Conservation (phyloP, 495 filamentous ascomycete species). For the Neurospora terricola region DNA sequence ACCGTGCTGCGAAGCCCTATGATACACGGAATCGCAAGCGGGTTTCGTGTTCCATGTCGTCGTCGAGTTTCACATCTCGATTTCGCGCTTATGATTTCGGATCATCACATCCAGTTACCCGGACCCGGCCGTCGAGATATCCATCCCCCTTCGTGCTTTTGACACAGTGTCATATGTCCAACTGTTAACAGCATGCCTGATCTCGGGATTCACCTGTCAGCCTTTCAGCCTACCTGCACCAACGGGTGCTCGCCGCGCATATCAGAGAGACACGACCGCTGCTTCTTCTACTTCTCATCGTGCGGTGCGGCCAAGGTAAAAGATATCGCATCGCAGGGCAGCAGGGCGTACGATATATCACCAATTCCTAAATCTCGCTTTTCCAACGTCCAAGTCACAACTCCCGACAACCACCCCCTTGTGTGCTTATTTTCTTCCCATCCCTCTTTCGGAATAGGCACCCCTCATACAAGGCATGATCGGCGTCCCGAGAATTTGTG, state of each 20-base stretch:
- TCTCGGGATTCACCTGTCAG: background rate
- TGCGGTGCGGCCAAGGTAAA: background rate
- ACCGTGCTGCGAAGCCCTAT: background rate
- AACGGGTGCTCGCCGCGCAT: background rate
- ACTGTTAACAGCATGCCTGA: background rate
- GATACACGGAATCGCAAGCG: background rate
- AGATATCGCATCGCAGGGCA: background rate
- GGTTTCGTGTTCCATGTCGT: background rate
- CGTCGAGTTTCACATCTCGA: background rate
- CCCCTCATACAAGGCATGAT: background rate
- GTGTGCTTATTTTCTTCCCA: background rate
- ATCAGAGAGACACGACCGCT: background rate
- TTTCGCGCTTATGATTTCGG: background rate
- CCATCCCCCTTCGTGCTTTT: background rate
- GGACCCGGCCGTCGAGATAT: background rate
- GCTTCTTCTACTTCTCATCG: background rate
- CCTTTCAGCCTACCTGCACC: background rate
- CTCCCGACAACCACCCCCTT: background rate
- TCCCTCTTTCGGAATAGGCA: background rate
- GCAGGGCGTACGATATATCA: background rate
- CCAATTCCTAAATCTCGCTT: background rate
- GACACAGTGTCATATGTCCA: background rate
- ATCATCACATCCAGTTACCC: background rate
- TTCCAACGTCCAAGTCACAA: background rate
- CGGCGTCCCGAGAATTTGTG: background rate